Base-by-base conservation (phyloP, 345 rosid species). In the Leavenworthia alabamica region DNA sequence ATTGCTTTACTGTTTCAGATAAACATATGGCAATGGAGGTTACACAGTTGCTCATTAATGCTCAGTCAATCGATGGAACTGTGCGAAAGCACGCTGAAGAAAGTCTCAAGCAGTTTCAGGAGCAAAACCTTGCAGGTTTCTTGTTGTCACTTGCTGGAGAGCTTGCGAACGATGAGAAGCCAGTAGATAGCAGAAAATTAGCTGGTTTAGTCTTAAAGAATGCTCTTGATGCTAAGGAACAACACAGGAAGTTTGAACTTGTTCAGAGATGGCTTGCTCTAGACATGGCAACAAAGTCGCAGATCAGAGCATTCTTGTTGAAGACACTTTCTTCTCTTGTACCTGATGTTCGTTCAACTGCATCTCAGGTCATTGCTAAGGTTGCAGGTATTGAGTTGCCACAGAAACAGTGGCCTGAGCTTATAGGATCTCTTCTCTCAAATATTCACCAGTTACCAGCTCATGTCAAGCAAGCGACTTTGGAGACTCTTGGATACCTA, bases 371-470 rank as follows among this genome's bases (percentile, higher is more conserved):
- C 51, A 67, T 83, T 70, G 88, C 89, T 6, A 86, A 83, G 78
- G 64, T 83, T 56, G 92, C 92, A 8, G 86, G 88, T 45, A 83
- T 83, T 71, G 92, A 86, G 71, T 71, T 86, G 64, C 89, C 92
- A 3, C 92, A 83, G 66, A 81, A 81, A 67, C 92, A 81, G 70
- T 85, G 92, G 92, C 86, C 92, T 13, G 92, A 85, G 74, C 76
- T 85, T 41, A 51, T 86, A 17, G 90, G 70, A 67, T 73, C 82
- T 3, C 88, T 85, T 54, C 75, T 85, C 51, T 80, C 88, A 8
- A 82, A 77, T 62, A 74, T 80, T 77, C 91, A 82, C 53, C 87
- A 82, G 63, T 66, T 85, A 13, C 88, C 84, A 9, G 72, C 80
- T 52, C 82, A 82, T 68, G 80, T 80, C 53, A 85, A 82, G 79